phyloP scores from a whole-genome alignment of 1,284 basidiomycete genomes.

The Microbotryum lychnidis-dioicae region DNA sequence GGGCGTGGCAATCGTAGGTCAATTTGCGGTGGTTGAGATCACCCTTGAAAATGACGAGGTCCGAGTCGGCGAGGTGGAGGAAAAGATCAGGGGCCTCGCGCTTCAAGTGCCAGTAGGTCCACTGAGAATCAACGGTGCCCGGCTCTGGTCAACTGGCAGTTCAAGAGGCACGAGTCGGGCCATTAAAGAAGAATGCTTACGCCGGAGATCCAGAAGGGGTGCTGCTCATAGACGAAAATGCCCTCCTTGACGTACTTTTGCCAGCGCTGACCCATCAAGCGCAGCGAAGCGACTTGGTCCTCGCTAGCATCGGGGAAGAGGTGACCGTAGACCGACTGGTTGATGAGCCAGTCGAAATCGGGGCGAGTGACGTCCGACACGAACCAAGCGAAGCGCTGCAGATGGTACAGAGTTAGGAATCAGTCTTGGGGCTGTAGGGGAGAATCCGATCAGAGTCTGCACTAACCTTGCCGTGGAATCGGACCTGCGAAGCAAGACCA shows the following conservation, averaged over 20 bases:
- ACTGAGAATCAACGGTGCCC: neutral
- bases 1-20: slow-evolving; percentile 80
- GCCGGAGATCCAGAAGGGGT: slow-evolving; percentile 77
- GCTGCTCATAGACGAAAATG: slow-evolving; percentile 91
- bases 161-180: slow-evolving; percentile 12
- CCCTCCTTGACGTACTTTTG: slow-evolving; percentile 93
- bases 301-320: slow-evolving; percentile 75
- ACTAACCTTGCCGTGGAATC: slow-evolving; percentile 76
- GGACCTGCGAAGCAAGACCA: slow-evolving; percentile 73
- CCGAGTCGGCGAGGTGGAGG: slow-evolving; percentile 78
- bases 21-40: slow-evolving; percentile 88
- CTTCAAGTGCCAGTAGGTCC: slow-evolving; percentile 68
- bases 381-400: slow-evolving; percentile 70
- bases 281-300: slow-evolving; percentile 70
- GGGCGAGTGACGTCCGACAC: slow-evolving; percentile 94
- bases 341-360: slow-evolving; percentile 81
- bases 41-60: slow-evolving; percentile 94
- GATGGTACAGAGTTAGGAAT: neutral
- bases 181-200: slow-evolving; percentile 57
- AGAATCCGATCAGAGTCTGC: slow-evolving; percentile 1
- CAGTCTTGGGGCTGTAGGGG: neutral
- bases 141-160: neutral
- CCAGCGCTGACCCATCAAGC: slow-evolving; percentile 77
- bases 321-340: slow-evolving; percentile 57
- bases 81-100: slow-evolving; percentile 86